Conservation (phyloP, 345 rosid genomes). For the Rhodamnia rubescens region DNA sequence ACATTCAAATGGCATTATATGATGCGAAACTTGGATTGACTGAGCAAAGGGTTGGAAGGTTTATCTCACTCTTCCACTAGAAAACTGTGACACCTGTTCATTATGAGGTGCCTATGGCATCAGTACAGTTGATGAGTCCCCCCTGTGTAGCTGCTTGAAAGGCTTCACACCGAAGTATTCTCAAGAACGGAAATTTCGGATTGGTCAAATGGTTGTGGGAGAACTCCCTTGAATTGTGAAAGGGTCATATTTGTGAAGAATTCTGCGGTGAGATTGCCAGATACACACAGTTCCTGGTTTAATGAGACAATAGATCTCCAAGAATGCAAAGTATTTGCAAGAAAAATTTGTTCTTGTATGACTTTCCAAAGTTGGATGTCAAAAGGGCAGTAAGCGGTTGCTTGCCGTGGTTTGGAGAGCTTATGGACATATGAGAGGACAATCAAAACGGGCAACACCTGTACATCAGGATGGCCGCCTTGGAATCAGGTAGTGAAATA, state of each 20-base stretch:
- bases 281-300: slow-evolving; percentile 14
- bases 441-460: neutral
- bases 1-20: slow-evolving; percentile 7
- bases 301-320: slow-evolving; percentile 8
- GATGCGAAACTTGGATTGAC: slow-evolving; percentile 16
- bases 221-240: slow-evolving; percentile 13
- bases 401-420: neutral
- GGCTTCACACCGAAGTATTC: slow-evolving; percentile 30
- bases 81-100: too few species aligned
- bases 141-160: slow-evolving; percentile 23
- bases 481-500: neutral
- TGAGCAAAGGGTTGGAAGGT: too few species aligned
- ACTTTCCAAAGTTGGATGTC: slow-evolving; percentile 29
- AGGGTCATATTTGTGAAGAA: slow-evolving; percentile 16
- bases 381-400: slow-evolving; percentile 12
- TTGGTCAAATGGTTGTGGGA: slow-evolving; percentile 33
- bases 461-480: slow-evolving; percentile 1
- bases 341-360: slow-evolving; percentile 40
- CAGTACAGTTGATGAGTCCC: too few species aligned
- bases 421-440: neutral
- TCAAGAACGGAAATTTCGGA: slow-evolving; percentile 11
- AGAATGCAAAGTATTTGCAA: slow-evolving; percentile 22
- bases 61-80: too few species aligned
- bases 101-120: too few species aligned
- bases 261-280: slow-evolving; percentile 29